Conservation (phyloP, 495 filamentous ascomycete genomes). For the Penicillium manginii region DNA sequence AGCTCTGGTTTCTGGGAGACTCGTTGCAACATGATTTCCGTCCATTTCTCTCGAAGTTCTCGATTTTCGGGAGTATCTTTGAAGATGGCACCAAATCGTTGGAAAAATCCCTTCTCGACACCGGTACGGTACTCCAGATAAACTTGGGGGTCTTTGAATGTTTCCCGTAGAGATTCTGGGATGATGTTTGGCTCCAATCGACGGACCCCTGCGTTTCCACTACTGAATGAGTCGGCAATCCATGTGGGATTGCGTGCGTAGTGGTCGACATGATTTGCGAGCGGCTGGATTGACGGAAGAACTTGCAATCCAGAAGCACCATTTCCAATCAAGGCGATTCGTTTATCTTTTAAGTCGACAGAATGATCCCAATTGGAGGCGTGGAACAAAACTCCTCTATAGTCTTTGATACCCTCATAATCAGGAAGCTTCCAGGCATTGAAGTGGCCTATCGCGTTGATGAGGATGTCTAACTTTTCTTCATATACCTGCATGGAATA, state of each 20-base stretch:
- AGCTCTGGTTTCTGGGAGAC: conserved; percentile 59
- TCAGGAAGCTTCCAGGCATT: conserved; percentile 58
- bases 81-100: conserved; percentile 59
- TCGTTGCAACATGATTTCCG: conserved; percentile 52
- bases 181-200: conserved; percentile 53
- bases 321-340: conserved; percentile 65
- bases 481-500: conserved; percentile 44
- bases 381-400: conserved; percentile 54
- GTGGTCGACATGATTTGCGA: conserved; percentile 61
- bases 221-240: conserved; percentile 63
- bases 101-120: conserved; percentile 60
- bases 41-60: conserved; percentile 53
- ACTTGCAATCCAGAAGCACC: conserved; percentile 62
- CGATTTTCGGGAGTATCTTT: conserved; percentile 56
- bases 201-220: conserved; percentile 36
- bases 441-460: conserved; percentile 62
- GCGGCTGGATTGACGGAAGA: conserved; percentile 58
- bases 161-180: conserved; percentile 50
- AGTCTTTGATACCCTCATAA: conserved; percentile 53
- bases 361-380: conserved; percentile 57
- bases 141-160: conserved; percentile 49
- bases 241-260: conserved; percentile 70
- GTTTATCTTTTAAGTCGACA: conserved; percentile 54
- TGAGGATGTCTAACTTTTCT: conserved; percentile 59
- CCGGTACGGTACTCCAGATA: conserved; percentile 55